Evolutionary conservation across 2,329 filamentous ascomycete genomes (phyloP).

Genomic region (Cytospora leucostoma): DNA sequence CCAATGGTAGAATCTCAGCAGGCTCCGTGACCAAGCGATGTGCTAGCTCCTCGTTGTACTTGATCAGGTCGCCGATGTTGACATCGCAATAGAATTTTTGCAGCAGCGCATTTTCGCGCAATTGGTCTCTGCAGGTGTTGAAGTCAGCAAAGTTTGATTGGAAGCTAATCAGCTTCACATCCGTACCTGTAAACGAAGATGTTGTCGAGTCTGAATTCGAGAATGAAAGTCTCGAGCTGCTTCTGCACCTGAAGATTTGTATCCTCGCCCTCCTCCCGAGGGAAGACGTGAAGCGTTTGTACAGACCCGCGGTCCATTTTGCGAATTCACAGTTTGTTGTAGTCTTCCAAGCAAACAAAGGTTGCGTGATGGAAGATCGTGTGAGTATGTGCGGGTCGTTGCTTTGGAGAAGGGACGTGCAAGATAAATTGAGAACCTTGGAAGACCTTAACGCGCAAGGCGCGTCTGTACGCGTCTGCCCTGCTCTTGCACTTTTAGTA

Average conservation of each 20-base stretch:
- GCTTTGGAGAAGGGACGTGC: slow-evolving; percentile 12
- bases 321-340: not conserved
- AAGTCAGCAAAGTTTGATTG: slow-evolving; percentile 22
- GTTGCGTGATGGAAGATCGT: not conserved
- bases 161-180: not conserved
- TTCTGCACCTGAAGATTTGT: slow-evolving; percentile 72
- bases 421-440: slow-evolving; percentile 1
- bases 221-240: slow-evolving; percentile 84
- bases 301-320: slow-evolving; percentile 85
- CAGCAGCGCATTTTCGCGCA: slow-evolving; percentile 89
- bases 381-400: not conserved
- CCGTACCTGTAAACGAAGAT: slow-evolving; percentile 87
- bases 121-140: slow-evolving; percentile 70
- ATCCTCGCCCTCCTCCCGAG: slow-evolving; percentile 68
- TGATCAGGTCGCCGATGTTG: slow-evolving; percentile 93
- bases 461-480: not conserved
- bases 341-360: not conserved
- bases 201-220: slow-evolving; percentile 93
- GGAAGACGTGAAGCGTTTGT: slow-evolving; percentile 80
- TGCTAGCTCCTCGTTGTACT: slow-evolving; percentile 92
- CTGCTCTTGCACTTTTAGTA: slow-evolving; percentile 1
- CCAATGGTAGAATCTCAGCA: slow-evolving; percentile 87
- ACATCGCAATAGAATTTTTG: slow-evolving; percentile 97
- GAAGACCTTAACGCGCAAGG: not conserved
- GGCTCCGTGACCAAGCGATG: slow-evolving; percentile 88